Conservation (phyloP, 169 alveolate genomes). For the Plasmodium blacklocki region DNA sequence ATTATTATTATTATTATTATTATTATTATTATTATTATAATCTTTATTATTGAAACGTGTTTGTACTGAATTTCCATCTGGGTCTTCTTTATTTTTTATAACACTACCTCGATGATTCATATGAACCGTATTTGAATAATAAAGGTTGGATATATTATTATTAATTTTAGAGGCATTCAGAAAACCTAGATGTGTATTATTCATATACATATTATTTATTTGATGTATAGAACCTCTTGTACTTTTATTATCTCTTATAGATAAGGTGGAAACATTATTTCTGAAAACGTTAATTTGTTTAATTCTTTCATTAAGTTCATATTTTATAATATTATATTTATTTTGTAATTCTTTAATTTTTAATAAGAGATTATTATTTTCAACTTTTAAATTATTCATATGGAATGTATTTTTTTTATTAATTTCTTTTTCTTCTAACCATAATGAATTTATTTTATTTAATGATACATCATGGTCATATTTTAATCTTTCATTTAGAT, state of each 20-base stretch:
- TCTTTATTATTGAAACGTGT: too few relatives aligned
- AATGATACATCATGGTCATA: conserved; percentile 34
- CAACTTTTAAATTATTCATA: conserved; percentile 23
- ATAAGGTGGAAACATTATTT: background rate
- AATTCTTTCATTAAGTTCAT: conserved; percentile 29
- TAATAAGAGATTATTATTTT: conserved; percentile 13
- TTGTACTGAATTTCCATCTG: too few relatives aligned
- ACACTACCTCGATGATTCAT: too few relatives aligned
- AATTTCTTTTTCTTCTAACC: conserved; percentile 67
- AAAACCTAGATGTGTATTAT: background rate
- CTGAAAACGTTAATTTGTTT: conserved; percentile 38
- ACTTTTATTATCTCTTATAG: background rate
- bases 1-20: too few relatives aligned
- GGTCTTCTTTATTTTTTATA: too few relatives aligned
- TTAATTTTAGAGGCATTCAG: too few relatives aligned
- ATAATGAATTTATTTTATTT: conserved; percentile 31
- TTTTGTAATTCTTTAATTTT: conserved; percentile 38
- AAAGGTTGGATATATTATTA: too few relatives aligned
- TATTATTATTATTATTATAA: too few relatives aligned
- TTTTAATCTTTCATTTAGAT: conserved; percentile 32
- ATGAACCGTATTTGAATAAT: too few relatives aligned
- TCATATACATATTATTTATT: background rate
- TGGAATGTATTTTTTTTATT: conserved; percentile 18
- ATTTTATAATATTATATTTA: conserved; percentile 6
- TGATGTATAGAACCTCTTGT: background rate